phyloP scores from a whole-genome alignment of 129 eudicot species.

The Flaveria trinervia region DNA sequence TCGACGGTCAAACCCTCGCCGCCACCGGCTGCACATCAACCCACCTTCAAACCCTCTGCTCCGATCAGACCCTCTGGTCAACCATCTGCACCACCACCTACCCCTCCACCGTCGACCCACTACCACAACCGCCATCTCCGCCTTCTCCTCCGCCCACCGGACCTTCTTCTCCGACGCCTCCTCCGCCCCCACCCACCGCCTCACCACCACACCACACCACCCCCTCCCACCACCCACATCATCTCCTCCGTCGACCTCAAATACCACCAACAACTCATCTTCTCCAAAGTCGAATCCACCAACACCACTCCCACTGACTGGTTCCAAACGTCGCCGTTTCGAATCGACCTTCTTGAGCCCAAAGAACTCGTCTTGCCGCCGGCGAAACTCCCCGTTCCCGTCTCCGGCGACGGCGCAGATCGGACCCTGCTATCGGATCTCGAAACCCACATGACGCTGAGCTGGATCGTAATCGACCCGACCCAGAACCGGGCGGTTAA shows the following conservation, averaged over 20 bases:
- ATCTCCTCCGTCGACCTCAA: conserved; percentile 34
- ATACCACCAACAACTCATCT: conserved; percentile 19
- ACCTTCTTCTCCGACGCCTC: conserved; percentile 37
- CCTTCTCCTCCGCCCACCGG: conserved; percentile 48
- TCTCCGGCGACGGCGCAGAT: background rate
- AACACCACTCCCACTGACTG: conserved; percentile 33
- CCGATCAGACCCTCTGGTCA: conserved; percentile 49
- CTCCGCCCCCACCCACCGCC: conserved; percentile 30
- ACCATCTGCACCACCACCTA: conserved; percentile 50
- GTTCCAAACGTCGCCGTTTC: conserved; percentile 41
- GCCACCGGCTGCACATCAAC: conserved; percentile 49
- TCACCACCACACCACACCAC: background rate
- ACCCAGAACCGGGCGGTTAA: conserved; percentile 36
- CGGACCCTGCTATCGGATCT: background rate
- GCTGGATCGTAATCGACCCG: conserved; percentile 44
- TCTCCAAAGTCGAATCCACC: conserved; percentile 32
- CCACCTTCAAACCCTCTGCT: conserved; percentile 36
- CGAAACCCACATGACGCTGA: conserved; percentile 15
- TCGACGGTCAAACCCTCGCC: conserved; percentile 53
- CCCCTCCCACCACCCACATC: conserved; percentile 4
- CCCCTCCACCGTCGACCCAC: conserved; percentile 36
- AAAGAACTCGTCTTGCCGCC: conserved; percentile 31
- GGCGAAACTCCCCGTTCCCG: background rate
- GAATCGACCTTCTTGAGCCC: conserved; percentile 38
- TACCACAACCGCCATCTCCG: conserved; percentile 14